These are phyloP conservation scores for Lachnellula arida DNA, from an alignment of 2,329 filamentous ascomycete genomes.

Conservation along the genomic window DNA sequence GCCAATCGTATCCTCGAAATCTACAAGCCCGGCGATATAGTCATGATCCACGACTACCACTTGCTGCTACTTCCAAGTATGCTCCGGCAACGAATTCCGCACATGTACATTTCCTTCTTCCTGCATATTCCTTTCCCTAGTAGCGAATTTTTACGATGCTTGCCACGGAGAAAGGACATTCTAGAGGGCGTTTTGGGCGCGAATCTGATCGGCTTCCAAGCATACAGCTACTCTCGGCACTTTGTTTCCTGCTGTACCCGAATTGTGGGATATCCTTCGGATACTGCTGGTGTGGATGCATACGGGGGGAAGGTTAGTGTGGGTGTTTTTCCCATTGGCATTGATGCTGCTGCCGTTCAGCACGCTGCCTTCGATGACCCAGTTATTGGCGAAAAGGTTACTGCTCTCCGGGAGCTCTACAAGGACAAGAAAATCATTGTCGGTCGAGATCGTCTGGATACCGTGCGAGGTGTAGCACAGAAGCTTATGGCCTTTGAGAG, in stretches of 20 bases:
- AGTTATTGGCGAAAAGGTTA: conserved; percentile 66
- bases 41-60: conserved; percentile 93
- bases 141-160: conserved; percentile 88
- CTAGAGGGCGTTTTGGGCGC: conserved; percentile 84
- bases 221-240: conserved; percentile 90
- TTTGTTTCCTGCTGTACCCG: conserved; percentile 92
- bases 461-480: conserved; percentile 88
- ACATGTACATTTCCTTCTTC: conserved; percentile 93
- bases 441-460: conserved; percentile 88
- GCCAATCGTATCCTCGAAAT: conserved; percentile 82
- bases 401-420: conserved; percentile 70
- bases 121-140: conserved; percentile 92
- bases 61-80: conserved; percentile 85
- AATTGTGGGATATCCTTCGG: conserved; percentile 85
- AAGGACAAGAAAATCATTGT: conserved; percentile 93
- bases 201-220: conserved; percentile 93
- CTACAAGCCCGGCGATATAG: conserved; percentile 88
- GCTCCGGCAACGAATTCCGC: conserved; percentile 77
- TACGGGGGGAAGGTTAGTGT: conserved; percentile 87
- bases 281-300: conserved; percentile 78
- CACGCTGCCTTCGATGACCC: conserved; percentile 66
- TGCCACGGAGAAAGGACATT: conserved; percentile 83
- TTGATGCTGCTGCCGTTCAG: conserved; percentile 79
- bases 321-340: conserved; percentile 91
- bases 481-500: conserved; percentile 92